Evolutionary conservation across 73 alveolate species (phyloP), one percentile per base, ranked within the genome.

Genomic region (Stentor coeruleus): DNA sequence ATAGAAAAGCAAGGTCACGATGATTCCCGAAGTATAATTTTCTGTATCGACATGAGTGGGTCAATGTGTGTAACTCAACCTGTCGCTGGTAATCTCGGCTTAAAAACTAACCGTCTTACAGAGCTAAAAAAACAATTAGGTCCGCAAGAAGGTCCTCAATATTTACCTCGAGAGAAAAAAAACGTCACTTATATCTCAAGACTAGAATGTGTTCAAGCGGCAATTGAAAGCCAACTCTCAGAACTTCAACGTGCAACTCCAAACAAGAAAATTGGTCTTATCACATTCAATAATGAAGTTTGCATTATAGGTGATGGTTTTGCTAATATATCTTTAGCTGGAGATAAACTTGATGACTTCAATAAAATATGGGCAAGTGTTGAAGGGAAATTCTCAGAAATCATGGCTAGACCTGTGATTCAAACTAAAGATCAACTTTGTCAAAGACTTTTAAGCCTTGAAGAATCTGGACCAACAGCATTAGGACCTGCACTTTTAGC

Each of bases 381-480:
- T n/a, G 11, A 84, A 31, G 85, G 86, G 39, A 66, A 82, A 82
- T 86, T 89, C 59, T 33, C 60, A 30, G 58, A 86, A 58, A 73
- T 86, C 39, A 81, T 96, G 81, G 11, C 76, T 37, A 82, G 82
- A 38, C 85, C 95, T 3, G 88, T 96, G 38, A 82, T 84, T 28
- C 73, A 94, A 60, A 66, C 95, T 42, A 83, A 82, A 3, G 86
- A 90, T 58, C 79, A 58, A 49, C 81, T 96, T 3, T 72, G 83
- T 36, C 81, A 83, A 28, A 85, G 74, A 58, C 75, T 93, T 76
- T 77, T 84, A 74, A 0, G 79, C 35, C 88, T 96, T 35, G 91
- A 94, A 75, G 97, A 93, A 82, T 87, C 90, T 35, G 98, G 98
- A 3, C 94, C 96, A 15, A 96, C 99, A 35, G 99, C 99, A 41